A percentile compares a stretch with the other conserved stretches of the same genome.
These are phyloP conservation scores for Daldinia childiae DNA, from an alignment of 495 filamentous ascomycete genomes.

Conservation along the genomic window DNA sequence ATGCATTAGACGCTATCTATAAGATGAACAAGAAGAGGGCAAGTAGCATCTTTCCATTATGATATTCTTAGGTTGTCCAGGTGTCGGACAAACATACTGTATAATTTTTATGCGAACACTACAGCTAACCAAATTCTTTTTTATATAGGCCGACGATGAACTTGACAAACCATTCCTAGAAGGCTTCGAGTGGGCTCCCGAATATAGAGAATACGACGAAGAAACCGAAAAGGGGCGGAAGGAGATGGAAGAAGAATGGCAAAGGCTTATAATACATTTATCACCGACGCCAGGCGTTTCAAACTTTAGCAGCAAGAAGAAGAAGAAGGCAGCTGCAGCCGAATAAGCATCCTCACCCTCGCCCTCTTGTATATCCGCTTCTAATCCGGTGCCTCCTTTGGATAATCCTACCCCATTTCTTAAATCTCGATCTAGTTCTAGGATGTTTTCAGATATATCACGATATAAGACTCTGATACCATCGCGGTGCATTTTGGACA, in stretches of 20 bases:
- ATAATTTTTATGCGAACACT: no score
- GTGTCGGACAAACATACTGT: no score
- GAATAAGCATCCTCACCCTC: conserved; percentile 47
- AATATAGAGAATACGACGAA: conserved; percentile 74
- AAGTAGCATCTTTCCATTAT: no score
- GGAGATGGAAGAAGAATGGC: no score
- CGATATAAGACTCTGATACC: conserved; percentile 36
- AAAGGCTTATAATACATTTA: conserved; percentile 80
- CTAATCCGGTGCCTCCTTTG: conserved; percentile 29
- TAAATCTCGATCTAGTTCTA: background rate
- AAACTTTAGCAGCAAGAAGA: conserved; percentile 62
- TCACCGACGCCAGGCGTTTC: conserved; percentile 70
- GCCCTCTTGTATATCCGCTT: conserved; percentile 21
- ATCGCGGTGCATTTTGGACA: no score
- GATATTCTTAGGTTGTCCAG: no score
- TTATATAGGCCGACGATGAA: conserved; percentile 81
- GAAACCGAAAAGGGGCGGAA: conserved; percentile 3
- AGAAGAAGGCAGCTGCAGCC: conserved; percentile 65
- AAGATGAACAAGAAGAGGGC: conserved; percentile 97
- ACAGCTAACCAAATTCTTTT: no score
- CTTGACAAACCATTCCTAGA: conserved; percentile 82
- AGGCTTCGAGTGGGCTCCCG: conserved; percentile 85
- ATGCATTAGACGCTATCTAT: conserved; percentile 91
- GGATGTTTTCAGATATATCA: conserved; percentile 28
- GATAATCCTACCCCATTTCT: conserved; percentile 12